Percentiles rank a stretch among this genome's conserved stretches.
These are phyloP conservation scores for Lactifluus piperatus DNA, from an alignment of 768 basidiomycete species.

Conservation along the genomic window DNA sequence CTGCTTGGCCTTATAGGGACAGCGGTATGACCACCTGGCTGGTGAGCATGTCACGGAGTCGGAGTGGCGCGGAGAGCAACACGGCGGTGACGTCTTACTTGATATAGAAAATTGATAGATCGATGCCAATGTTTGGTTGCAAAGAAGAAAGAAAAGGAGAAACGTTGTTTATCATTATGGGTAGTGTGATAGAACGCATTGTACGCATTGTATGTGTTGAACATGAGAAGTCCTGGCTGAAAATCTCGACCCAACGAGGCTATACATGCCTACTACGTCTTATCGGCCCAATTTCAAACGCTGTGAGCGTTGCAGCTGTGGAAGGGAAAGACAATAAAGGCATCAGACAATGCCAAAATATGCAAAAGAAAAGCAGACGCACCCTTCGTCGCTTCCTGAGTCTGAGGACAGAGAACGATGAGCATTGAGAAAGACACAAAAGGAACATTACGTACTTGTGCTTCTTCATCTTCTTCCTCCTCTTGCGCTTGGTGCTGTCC, in stretches of 20 bases:
- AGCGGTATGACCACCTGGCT: too few species aligned
- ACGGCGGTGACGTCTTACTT: too few species aligned
- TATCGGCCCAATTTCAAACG: conserved; percentile 20
- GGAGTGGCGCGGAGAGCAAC: too few species aligned
- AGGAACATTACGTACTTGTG: conserved; percentile 62
- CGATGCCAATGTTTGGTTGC: too few species aligned
- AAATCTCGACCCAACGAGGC: background rate
- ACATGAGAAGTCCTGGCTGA: background rate
- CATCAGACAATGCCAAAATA: background rate
- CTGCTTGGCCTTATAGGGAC: too few species aligned
- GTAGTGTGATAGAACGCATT: too few species aligned
- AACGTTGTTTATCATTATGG: background rate
- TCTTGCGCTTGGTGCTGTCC: conserved; percentile 80
- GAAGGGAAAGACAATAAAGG: background rate
- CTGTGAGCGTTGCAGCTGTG: conserved; percentile 17
- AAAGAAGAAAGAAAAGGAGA: background rate
- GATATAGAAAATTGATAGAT: too few species aligned
- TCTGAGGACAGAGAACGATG: conserved; percentile 31
- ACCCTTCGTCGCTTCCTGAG: conserved; percentile 88
- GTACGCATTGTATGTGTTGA: background rate
- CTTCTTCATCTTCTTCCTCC: conserved; percentile 93
- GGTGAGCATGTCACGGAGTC: background rate
- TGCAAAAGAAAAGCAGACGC: conserved; percentile 24
- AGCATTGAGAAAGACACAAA: conserved; percentile 6
- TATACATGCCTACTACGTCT: background rate